Conservation (phyloP, 208 protist species). For the Acanthamoeba culbertsoni region DNA sequence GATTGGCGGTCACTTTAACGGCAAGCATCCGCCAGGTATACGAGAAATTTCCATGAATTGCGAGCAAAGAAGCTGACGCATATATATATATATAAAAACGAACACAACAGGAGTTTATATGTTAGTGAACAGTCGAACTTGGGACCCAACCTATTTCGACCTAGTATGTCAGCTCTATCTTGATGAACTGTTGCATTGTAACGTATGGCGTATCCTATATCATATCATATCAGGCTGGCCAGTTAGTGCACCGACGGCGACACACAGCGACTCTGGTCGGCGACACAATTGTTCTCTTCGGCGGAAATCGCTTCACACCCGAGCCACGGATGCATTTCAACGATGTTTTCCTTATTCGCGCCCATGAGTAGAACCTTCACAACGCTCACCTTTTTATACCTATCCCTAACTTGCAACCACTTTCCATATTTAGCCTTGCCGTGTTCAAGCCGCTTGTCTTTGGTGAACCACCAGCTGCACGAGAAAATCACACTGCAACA, state of each 20-base stretch:
- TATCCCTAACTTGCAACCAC: background rate
- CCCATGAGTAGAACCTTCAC: background rate
- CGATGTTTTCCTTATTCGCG: background rate
- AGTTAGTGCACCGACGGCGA: background rate
- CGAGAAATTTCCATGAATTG: background rate
- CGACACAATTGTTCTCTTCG: slow-evolving; percentile 6
- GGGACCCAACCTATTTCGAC: background rate
- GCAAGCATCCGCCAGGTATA: background rate
- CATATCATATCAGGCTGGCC: too few species aligned
- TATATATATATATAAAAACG: too few species aligned
- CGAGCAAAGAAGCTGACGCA: too few species aligned
- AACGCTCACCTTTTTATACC: background rate
- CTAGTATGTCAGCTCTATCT: too few species aligned
- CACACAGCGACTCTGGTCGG: slow-evolving; percentile 35
- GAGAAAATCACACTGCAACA: background rate
- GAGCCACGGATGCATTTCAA: background rate
- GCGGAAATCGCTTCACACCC: background rate
- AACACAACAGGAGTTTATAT: background rate
- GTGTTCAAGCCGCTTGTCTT: background rate
- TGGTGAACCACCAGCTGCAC: background rate
- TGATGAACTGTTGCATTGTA: too few species aligned
- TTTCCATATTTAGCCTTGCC: background rate
- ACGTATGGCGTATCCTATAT: too few species aligned
- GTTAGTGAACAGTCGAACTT: background rate
- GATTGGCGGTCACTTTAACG: background rate